Conservation (phyloP, 257 asterid genomes). For the Solanum arcanum region DNA sequence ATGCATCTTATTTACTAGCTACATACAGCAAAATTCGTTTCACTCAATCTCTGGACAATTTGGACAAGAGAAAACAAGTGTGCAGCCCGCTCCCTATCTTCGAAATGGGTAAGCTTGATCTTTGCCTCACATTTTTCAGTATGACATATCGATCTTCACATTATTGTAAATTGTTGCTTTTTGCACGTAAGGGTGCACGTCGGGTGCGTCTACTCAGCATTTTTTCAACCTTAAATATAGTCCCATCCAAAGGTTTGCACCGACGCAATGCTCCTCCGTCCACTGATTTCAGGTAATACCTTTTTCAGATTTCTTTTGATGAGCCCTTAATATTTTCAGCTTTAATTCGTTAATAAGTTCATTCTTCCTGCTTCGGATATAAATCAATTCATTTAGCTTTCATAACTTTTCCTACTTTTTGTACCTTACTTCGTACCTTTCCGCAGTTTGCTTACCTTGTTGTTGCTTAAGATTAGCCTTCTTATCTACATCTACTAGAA, state of each 20-base stretch:
- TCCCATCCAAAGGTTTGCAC: neutral
- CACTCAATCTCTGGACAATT: neutral
- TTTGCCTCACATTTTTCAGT: neutral
- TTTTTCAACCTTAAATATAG: neutral
- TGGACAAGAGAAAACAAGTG: neutral
- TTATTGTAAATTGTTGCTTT: neutral
- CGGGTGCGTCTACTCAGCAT: neutral
- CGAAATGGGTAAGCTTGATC: neutral
- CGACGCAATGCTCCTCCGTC: neutral
- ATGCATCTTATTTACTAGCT: neutral
- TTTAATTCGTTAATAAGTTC: too few species aligned
- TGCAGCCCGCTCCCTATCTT: neutral
- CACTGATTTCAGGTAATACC: neutral
- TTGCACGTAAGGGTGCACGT: neutral
- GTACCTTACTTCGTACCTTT: too few species aligned
- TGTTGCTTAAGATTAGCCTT: neutral
- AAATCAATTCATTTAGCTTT: neutral
- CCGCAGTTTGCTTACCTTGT: neutral
- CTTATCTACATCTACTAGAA: neutral
- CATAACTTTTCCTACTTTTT: neutral
- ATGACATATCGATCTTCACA: neutral
- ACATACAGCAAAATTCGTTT: neutral
- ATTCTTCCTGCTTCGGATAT: neutral
- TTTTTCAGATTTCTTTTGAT: neutral
- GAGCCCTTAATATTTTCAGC: neutral